Base-by-base conservation (phyloP, 768 basidiomycete genomes). In the Hemileccinum impolitum region DNA sequence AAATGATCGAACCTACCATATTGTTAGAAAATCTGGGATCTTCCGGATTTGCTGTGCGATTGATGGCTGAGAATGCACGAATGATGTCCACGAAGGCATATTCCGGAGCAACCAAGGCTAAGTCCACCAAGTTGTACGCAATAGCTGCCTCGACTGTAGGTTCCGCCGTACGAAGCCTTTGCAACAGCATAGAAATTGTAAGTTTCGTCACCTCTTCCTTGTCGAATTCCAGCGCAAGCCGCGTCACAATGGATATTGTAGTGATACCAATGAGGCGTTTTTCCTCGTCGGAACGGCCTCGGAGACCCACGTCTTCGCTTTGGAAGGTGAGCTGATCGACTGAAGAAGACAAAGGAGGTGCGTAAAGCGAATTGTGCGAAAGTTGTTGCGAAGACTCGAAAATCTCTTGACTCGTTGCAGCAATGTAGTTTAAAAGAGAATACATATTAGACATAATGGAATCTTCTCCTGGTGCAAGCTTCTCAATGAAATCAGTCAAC, bases 381-480 rank as follows among this genome's bases (percentile, higher is more conserved):
- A 75, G 49, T 43, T 78, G 72, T 9, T 75, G 66, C 34, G 69
- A 72, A 42, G 61, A 70, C 43, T 87, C 86, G 31, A 76, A 76
- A 30, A 81, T 78, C 40, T 89, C 88, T 61, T 87, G 89, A 72
- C 84, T 86, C 3, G 90, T 84, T 4, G 88, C 83, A 2, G 90
- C 83, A 51, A 97, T 86, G 65, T 90, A 88, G 64, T 98, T 97
- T 51, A 98, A 76, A 12, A 98, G 79, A 5, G 95, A 96, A 66
- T 98, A 97, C 84, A 97, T 87, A 57, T 94, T 91, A 4, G 94
- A 97, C 80, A 94, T 85, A 63, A 90, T 78, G 32, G 93, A 78
- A 62, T 94, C 93, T 55, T 93, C 89, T 37, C 89, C 90, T 14
- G 89, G 86, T 14, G 89, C 84, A 34, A 91, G 73, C 90, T 93